Base-by-base conservation (phyloP, 2,329 filamentous ascomycete species). In the Dothiorella sarmentorum region DNA sequence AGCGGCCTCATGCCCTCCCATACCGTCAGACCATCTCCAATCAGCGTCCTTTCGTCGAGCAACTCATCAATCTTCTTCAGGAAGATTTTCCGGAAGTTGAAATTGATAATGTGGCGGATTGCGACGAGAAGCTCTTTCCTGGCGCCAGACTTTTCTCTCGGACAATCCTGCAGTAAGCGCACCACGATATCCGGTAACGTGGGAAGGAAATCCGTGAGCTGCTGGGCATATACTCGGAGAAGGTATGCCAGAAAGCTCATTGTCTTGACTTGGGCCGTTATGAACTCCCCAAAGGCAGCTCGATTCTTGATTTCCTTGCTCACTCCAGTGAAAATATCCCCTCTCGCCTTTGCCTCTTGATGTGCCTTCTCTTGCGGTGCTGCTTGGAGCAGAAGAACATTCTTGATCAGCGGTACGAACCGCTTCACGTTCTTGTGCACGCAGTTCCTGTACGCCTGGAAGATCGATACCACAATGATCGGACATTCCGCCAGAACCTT, bases 211-310 rank as follows among this genome's bases (percentile, higher is more conserved):
- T 99, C 94, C 10, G 85, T 85, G 9, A 99, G 78, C 64, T 96
- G 89, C 60, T 89, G 87, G 2, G 91, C 86, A 72, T 97, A 96
- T 47, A 95, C 88, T 42, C 94, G 81, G 11, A 99, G 82, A 0
- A 99, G 78, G 69, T 97, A 99, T 1, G 95, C 95, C 64, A 99
- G 73, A 68, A 99, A 99, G 68, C 92, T 97, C 93, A 99, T 97
- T 0, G 93, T 97, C 79, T 99, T 97, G 15, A 99, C 94, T 72
- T 99, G 95, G 1, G 93, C 91, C 0, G 91, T 97, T 63, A 99
- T 95, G 65, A 97, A 96, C 67, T 99, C 95, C 33, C 93, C 94
- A 76, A 97, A 99, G 0, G 92, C 93, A 11, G 89, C 89, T 59
- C 92, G 83, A 67, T 97, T 96, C 75, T 91, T 93, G 69, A 99